phyloP scores from a whole-genome alignment of 176 grass and related monocot species.

The Aegilops sharonensis region DNA sequence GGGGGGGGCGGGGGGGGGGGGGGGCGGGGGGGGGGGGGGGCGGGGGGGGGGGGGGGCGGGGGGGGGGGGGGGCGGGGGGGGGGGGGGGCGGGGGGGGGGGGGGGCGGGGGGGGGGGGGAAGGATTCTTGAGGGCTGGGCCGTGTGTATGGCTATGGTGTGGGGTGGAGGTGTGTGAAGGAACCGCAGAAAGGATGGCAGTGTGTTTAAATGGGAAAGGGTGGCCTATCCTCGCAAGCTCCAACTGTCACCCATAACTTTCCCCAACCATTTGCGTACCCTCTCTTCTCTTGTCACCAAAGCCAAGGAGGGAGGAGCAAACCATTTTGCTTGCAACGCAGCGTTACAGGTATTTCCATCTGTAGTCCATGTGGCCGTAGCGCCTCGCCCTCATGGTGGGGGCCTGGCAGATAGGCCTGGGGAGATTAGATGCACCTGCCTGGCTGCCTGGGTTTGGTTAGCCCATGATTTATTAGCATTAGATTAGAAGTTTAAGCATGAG shows the following conservation, averaged over 20 bases:
- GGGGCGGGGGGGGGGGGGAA: background rate
- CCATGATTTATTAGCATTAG: constrained; percentile 39
- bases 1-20: no score
- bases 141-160: constrained; percentile 14
- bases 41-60: no score
- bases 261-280: constrained; percentile 50
- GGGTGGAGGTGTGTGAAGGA: constrained; percentile 27
- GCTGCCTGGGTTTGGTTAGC: constrained; percentile 2
- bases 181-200: constrained; percentile 43
- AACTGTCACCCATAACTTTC: constrained; percentile 55
- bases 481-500: constrained; percentile 37
- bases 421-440: constrained; percentile 23
- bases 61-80: no score
- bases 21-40: no score
- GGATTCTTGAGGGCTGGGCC: background rate
- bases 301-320: constrained; percentile 1
- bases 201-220: constrained; percentile 52
- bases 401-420: constrained; percentile 5
- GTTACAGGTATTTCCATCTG: constrained; percentile 66
- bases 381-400: constrained; percentile 49
- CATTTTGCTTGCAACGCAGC: constrained; percentile 53
- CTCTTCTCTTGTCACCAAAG: constrained; percentile 53
- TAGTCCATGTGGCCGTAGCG: constrained; percentile 48
- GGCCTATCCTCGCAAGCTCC: constrained; percentile 37
- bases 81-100: no score